Evolutionary conservation across 2,329 filamentous ascomycete genomes (phyloP), one percentile per base, ranked within the genome.

Genomic region (Epicoccum nigrum): DNA sequence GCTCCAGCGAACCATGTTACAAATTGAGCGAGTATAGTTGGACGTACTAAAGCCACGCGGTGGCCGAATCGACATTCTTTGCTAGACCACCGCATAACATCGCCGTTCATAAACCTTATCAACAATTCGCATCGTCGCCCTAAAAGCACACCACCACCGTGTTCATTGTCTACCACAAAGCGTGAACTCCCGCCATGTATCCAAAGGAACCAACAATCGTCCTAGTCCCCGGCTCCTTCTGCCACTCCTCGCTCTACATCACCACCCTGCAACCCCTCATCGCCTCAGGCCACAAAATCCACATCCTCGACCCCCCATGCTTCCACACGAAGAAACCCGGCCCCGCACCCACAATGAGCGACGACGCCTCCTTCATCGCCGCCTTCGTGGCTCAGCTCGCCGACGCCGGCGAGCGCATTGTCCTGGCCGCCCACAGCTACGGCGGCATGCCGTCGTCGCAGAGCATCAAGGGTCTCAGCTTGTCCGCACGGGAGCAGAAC

Each of bases 341-440:
- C 11, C 23, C 42, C 3, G 54, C 53, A 0, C 55, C 63, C 1
- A 60, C 51, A 2, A 61, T 63, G 54, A 9, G 28, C 4, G 63
- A 64, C 39, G 71, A 74, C 46, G 70, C 65, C 1, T 51, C 56
- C 27, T 52, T 60, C n/a, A 65, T 74, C 16, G 62, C 50, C 7
- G 33, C 33, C 7, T 58, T 44, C 1, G 57, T 56, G 7, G 41
- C 58, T 11, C 39, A 53, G 9, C 37, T 70, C 1, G 51, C 63
- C 13, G 61, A 62, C 2, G 42, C 66, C 35, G 70, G 65, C 16
- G 69, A 70, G 43, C 65, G 74, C 17, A 57, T 74, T 7, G 55
- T 74, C 3, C 40, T 58, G 1, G 17, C 56, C n/a, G 48, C 50
- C 17, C 56, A 59, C 21, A 44, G 35, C 11, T 59, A 61, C 41